These are phyloP conservation scores for Odonthalia washingtoniensis DNA, from an alignment of 31 red algal genomes.

Conservation along the genomic window DNA sequence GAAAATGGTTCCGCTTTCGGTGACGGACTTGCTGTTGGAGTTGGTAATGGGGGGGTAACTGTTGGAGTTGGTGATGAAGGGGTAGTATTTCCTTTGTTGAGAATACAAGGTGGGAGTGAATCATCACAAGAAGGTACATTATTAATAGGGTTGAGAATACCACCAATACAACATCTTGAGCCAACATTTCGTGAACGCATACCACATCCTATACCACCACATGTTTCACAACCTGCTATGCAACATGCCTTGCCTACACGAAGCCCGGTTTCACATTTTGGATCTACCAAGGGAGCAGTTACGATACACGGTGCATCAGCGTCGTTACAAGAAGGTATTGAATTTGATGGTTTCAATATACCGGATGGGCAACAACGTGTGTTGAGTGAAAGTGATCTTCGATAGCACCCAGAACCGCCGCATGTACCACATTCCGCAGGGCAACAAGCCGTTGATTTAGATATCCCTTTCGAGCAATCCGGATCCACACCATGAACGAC, in stretches of 20 bases:
- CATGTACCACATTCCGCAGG: no score
- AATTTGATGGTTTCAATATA: no score
- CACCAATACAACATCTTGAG: conserved; percentile 27
- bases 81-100: not conserved
- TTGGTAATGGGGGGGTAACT: not conserved
- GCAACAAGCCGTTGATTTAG: no score
- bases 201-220: conserved; percentile 41
- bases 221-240: not conserved
- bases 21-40: not conserved
- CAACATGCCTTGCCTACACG: conserved; percentile 7
- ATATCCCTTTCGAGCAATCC: no score
- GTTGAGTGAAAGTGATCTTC: no score
- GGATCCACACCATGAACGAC: no score
- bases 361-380: no score
- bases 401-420: no score
- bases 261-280: conserved; percentile 18
- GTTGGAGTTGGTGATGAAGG: not conserved
- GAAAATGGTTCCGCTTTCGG: not conserved
- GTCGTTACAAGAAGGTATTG: no score
- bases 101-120: conserved; percentile 33
- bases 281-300: no score
- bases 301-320: no score
- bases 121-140: conserved; percentile 27
- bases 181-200: not conserved
- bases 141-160: conserved; percentile 14